A percentile compares a stretch with the other conserved stretches of the same genome.
Conservation (phyloP, 257 asterid genomes). For the Przewalskia tangutica region DNA sequence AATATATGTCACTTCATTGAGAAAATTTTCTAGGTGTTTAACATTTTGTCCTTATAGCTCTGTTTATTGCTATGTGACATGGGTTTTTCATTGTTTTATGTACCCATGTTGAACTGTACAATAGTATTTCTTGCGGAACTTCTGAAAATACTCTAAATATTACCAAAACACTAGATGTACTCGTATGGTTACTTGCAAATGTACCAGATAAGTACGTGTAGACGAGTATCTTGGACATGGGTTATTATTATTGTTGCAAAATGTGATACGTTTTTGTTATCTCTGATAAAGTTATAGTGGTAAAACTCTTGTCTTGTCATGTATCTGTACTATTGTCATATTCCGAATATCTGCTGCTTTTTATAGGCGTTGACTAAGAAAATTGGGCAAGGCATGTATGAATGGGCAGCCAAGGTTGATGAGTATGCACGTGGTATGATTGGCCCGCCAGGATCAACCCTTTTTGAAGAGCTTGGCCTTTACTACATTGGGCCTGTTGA, state of each 20-base stretch:
- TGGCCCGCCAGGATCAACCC: constrained; percentile 92
- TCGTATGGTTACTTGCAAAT: neutral
- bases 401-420: constrained; percentile 94
- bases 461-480: constrained; percentile 89
- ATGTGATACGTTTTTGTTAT: neutral
- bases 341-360: constrained; percentile 11
- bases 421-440: constrained; percentile 91
- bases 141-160: neutral
- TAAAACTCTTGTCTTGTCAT: neutral
- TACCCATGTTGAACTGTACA: neutral
- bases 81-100: neutral
- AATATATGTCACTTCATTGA: neutral
- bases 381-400: constrained; percentile 76
- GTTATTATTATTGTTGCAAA: neutral
- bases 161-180: neutral
- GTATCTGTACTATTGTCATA: neutral
- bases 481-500: constrained; percentile 93
- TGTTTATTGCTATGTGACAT: neutral
- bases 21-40: neutral
- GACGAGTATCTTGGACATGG: neutral
- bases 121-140: neutral
- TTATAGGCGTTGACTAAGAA: constrained; percentile 66
- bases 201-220: neutral
- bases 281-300: neutral
- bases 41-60: neutral